These are phyloP conservation scores for Fusarium dimerum DNA, from an alignment of 2,329 filamentous ascomycete species.

Conservation along the genomic window DNA sequence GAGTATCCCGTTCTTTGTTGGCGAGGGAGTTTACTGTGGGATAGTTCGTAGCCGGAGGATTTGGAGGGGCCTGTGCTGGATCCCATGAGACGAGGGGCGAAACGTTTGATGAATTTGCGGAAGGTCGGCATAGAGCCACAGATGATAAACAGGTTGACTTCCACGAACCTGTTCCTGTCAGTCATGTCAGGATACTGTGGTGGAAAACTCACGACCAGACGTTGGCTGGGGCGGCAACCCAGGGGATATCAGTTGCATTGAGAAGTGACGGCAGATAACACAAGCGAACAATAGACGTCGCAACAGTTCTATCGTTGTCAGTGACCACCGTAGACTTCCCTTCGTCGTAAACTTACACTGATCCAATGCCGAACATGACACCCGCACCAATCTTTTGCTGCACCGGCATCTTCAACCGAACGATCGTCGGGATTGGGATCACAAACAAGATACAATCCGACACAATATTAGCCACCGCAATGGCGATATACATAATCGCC, in stretches of 20 bases:
- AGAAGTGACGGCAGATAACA: constrained; percentile 25
- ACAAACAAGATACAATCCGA: constrained; percentile 48
- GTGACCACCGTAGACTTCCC: not conserved
- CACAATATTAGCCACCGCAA: constrained; percentile 47
- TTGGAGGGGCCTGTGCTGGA: constrained; percentile 45
- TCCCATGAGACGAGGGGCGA: constrained; percentile 65
- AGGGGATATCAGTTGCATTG: constrained; percentile 26
- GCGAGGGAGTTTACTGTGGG: constrained; percentile 6
- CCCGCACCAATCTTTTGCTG: constrained; percentile 48
- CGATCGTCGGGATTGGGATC: constrained; percentile 46
- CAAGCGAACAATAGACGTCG: constrained; percentile 33
- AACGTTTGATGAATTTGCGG: constrained; percentile 56
- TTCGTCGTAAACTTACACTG: constrained; percentile 20
- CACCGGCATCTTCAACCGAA: constrained; percentile 43
- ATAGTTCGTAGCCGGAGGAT: not conserved
- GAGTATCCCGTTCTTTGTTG: constrained; percentile 15
- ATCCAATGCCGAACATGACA: constrained; percentile 45
- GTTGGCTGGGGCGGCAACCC: constrained; percentile 27
- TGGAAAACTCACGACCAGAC: constrained; percentile 26
- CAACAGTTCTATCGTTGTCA: constrained; percentile 27
- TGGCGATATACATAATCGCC: constrained; percentile 47
- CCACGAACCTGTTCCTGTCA: constrained; percentile 29
- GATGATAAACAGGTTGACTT: constrained; percentile 40
- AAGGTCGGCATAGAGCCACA: constrained; percentile 32
- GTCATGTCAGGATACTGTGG: not conserved